Evolutionary conservation across 345 rosid genomes (phyloP).

Genomic region (Eutrema heterophyllum): DNA sequence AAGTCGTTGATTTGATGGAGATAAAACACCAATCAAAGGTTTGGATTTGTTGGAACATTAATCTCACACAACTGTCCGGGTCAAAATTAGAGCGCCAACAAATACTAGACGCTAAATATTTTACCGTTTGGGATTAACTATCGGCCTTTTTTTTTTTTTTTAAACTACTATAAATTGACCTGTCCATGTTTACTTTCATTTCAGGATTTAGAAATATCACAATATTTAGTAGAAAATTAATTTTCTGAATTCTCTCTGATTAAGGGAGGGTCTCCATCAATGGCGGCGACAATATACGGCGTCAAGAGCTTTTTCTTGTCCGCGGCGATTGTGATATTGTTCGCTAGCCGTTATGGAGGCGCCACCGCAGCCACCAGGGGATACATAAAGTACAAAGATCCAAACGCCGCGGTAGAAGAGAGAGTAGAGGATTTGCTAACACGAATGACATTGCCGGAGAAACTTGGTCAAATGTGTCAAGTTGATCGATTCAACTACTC

Average conservation of each 20-base stretch:
- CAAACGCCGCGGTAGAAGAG: conserved; percentile 33
- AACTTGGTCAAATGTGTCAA: conserved; percentile 59
- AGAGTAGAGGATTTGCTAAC: conserved; percentile 42
- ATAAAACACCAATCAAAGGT: not conserved
- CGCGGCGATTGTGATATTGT: conserved; percentile 16
- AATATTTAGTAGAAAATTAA: not conserved
- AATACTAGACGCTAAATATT: not conserved
- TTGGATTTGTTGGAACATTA: not conserved
- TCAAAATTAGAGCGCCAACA: not conserved
- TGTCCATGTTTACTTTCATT: not conserved
- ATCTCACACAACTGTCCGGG: conserved; percentile 17
- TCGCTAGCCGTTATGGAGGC: conserved; percentile 9
- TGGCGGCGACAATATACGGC: conserved; percentile 13
- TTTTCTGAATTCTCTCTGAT: conserved; percentile 19
- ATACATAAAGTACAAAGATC: conserved; percentile 42
- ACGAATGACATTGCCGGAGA: conserved; percentile 55
- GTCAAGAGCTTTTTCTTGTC: conserved; percentile 4
- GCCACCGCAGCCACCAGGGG: conserved; percentile 16
- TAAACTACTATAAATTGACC: not conserved
- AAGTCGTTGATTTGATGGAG: conserved; percentile 11
- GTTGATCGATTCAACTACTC: conserved; percentile 36
- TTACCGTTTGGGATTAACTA: not conserved
- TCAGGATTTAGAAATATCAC: conserved; percentile 20
- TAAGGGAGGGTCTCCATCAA: conserved; percentile 7
- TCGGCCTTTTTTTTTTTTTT: not conserved